Evolutionary conservation across 2,329 filamentous ascomycete genomes (phyloP).

Genomic region (Parascedosporium putredinis): DNA sequence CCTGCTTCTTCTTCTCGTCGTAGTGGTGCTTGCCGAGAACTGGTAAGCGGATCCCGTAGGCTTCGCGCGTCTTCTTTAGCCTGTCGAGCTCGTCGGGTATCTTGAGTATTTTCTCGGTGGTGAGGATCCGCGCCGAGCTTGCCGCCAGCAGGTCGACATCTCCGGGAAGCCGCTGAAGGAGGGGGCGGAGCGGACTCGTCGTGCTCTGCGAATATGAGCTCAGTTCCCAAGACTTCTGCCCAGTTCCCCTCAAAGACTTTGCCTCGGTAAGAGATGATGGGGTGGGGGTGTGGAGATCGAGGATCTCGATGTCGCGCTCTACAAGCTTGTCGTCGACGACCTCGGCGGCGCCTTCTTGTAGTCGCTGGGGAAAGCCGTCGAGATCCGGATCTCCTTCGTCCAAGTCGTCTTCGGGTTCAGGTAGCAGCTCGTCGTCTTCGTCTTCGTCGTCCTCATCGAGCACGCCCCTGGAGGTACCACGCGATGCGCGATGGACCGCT

Average conservation of each 20-base stretch:
- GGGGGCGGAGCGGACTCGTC: conserved; percentile 25
- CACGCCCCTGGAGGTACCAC: conserved; percentile 8
- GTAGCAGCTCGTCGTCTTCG: conserved; percentile 19
- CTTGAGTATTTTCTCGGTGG: conserved; percentile 49
- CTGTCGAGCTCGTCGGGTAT: conserved; percentile 24
- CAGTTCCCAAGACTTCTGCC: conserved; percentile 75
- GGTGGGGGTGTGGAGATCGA: conserved; percentile 71
- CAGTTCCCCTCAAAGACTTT: conserved; percentile 71
- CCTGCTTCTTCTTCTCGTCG: conserved; percentile 36
- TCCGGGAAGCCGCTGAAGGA: conserved; percentile 39
- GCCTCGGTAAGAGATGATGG: conserved; percentile 70
- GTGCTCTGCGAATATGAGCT: conserved; percentile 58
- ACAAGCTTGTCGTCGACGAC: conserved; percentile 7
- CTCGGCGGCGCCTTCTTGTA: conserved; percentile 5
- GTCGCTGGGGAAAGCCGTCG: conserved; percentile 1
- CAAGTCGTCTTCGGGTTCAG: conserved; percentile 23
- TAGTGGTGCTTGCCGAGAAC: conserved; percentile 31
- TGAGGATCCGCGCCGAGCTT: conserved; percentile 59
- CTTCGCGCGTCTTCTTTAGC: conserved; percentile 30
- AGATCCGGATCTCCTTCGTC: conserved; percentile 6
- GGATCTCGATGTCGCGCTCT: conserved; percentile 55
- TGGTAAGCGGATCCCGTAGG: conserved; percentile 31
- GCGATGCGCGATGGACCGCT: conserved; percentile 8
- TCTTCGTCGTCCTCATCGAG: conserved; percentile 15
- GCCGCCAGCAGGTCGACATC: conserved; percentile 64